Base-by-base conservation (phyloP, 208 protist species). In the Leishmania martiniquensis region DNA sequence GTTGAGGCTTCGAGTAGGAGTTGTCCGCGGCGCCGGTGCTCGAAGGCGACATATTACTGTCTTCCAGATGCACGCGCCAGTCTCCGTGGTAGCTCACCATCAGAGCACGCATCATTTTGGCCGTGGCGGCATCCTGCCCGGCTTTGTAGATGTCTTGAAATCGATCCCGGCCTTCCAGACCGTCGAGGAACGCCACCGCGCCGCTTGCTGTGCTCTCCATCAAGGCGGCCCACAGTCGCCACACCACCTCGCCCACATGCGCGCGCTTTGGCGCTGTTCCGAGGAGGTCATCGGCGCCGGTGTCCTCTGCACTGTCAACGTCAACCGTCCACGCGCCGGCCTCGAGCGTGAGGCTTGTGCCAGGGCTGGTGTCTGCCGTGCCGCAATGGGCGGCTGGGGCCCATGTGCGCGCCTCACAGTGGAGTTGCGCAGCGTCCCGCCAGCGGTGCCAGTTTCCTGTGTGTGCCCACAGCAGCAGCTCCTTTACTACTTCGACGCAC, bases 401-500 rank as follows among this genome's bases (percentile, higher is more conserved):
- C 66, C 66, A 77, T 17, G 54, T 25, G 3, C 66, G 73, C 25
- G 34, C 13, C 34, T 77, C 72, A 37, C 78, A 83, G 34, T 74
- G 73, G 47, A 83, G 73, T 59, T 69, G 45, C n/a, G 68, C 55
- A 0, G 39, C 42, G 20, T 32, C 9, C 22, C 37, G 25, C 78
- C 78, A 83, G 52, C 7, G 52, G 1, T 39, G 3, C 22, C 10
- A 10, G 51, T 76, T 70, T 25, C 68, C 67, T 2, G 73, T 83
- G 39, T 51, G 67, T 12, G 49, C 44, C 78, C 78, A 83, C 45
- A 60, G 34, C 3, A 89, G 76, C 20, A 89, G 65, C 63, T 89
- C 82, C 65, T 86, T 89, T 51, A 89, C 34, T 72, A 89, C 70
- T 72, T 89, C 85, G 60, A 89, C 74, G 54, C 85, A 89, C 29